Base-by-base conservation (phyloP, 2,329 filamentous ascomycete genomes). In the Fusarium phyllophilum region DNA sequence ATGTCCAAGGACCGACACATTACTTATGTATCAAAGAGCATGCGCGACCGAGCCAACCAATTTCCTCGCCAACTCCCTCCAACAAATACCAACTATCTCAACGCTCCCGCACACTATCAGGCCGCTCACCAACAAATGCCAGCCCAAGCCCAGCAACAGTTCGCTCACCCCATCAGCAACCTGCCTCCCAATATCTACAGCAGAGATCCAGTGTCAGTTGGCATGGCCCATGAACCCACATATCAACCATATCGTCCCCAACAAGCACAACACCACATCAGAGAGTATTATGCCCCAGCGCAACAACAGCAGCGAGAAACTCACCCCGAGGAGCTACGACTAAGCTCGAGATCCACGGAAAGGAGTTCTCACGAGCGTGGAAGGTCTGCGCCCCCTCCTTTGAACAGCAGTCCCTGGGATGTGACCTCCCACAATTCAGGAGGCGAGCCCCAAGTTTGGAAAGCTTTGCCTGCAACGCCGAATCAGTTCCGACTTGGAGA, bases 381-480 rank as follows among this genome's bases (percentile, higher is more conserved):
- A 31, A 82, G 81, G 33, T 88, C 87, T 8, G 87, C 86, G 12
- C 86, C 86, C 20, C 86, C 87, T 6, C 85, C 84, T 0, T 78
- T 85, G 51, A 85, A 84, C 52, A 83, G 85, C 29, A 86, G 83
- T 63, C 85, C 84, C 2, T 88, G 86, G 86, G 84, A 87, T 62
- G 80, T 82, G 10, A 78, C 79, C 24, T 75, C 79, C 8, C 79
- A 78, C 36, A 59, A 75, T 46, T 58, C 54, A 36, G 68, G 44
- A 57, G 77, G 72, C 29, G 74, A 73, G 31, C 68, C 46, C 41
- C 68, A 83, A 46, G 52, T 81, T 33, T 84, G 82, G 82, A 87
- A 87, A 68, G 83, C 83, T 13, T 68, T 88, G 49, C 86, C 87
- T 9, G 75, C 81, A 38, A 75, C 78, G 26, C 82, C 83, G 15